Evolutionary conservation across 2,329 filamentous ascomycete species (phyloP).

Genomic region (Didymella pinodella): DNA sequence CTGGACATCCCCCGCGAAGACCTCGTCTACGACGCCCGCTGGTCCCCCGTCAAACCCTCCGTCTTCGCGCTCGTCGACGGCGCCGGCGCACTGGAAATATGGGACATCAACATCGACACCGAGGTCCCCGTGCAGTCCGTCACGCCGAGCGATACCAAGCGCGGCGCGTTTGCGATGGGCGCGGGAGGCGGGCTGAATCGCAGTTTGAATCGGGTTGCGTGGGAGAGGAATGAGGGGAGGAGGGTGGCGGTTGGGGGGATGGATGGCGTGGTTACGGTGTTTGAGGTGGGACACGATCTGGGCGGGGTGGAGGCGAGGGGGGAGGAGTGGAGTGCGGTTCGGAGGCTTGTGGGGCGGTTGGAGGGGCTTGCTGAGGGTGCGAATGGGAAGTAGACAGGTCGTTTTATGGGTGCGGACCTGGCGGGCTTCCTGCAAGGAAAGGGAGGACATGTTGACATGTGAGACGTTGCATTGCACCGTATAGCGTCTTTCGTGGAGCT

Average conservation of each 20-base stretch:
- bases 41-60: slow-evolving; percentile 92
- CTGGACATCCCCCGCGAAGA: slow-evolving; percentile 94
- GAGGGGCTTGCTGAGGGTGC: slow-evolving; percentile 55
- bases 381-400: not conserved
- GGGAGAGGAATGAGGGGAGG: slow-evolving; percentile 90
- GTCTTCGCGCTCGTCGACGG: slow-evolving; percentile 96
- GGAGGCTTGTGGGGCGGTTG: slow-evolving; percentile 81
- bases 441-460: not conserved
- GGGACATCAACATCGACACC: slow-evolving; percentile 91
- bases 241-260: slow-evolving; percentile 89
- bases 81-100: slow-evolving; percentile 88
- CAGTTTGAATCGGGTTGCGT: slow-evolving; percentile 92
- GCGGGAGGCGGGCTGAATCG: slow-evolving; percentile 69
- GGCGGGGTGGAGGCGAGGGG: slow-evolving; percentile 86
- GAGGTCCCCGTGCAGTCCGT: slow-evolving; percentile 89
- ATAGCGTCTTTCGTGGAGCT: not conserved
- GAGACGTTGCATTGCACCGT: not conserved
- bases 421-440: not conserved
- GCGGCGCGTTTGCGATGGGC: slow-evolving; percentile 49
- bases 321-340: slow-evolving; percentile 93
- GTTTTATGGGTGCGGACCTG: not conserved
- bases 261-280: slow-evolving; percentile 88
- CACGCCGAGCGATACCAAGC: slow-evolving; percentile 66
- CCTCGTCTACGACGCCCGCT: slow-evolving; percentile 93
- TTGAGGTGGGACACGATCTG: slow-evolving; percentile 84